These are phyloP conservation scores for Thermoascus crustaceus DNA, from an alignment of 2,329 filamentous ascomycete species.

Conservation along the genomic window DNA sequence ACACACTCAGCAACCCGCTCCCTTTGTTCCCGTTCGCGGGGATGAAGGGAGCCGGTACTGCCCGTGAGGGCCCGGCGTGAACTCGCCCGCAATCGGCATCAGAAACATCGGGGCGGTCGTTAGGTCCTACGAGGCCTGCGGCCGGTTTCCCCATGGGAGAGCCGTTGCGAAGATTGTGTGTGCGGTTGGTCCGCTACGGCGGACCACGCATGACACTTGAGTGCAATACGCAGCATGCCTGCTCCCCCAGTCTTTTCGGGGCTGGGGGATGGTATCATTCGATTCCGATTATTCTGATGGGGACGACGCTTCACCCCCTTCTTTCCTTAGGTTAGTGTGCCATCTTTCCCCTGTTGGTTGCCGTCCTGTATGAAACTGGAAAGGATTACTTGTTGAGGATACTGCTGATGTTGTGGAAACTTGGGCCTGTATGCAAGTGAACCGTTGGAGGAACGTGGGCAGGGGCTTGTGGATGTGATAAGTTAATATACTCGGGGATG, in stretches of 20 bases:
- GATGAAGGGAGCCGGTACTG: slow-evolving; percentile 43
- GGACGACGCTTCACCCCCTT: slow-evolving; percentile 60
- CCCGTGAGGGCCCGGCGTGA: slow-evolving; percentile 84
- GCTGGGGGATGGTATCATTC: slow-evolving; percentile 57
- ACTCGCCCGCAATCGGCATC: slow-evolving; percentile 79
- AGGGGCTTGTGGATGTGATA: background rate
- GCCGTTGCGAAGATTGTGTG: slow-evolving; percentile 91
- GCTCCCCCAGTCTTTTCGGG: slow-evolving; percentile 28
- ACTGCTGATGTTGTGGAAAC: slow-evolving; percentile 24
- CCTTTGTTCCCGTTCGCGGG: slow-evolving; percentile 20
- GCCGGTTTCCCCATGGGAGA: slow-evolving; percentile 67
- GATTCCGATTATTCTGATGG: slow-evolving; percentile 89
- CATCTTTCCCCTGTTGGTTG: slow-evolving; percentile 9
- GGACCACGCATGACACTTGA: slow-evolving; percentile 59
- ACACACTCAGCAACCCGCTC: slow-evolving; percentile 35
- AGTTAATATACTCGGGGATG: too few species aligned
- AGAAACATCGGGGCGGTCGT: slow-evolving; percentile 68
- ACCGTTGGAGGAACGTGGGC: background rate
- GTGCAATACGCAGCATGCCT: slow-evolving; percentile 89
- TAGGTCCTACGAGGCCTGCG: slow-evolving; percentile 12
- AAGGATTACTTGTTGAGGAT: slow-evolving; percentile 18
- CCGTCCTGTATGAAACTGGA: slow-evolving; percentile 11
- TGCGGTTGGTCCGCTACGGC: slow-evolving; percentile 27
- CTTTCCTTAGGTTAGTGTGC: slow-evolving; percentile 43
- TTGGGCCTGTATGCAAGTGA: background rate